phyloP scores from a whole-genome alignment of 2,329 filamentous ascomycete genomes.

The Xylogone sp. region DNA sequence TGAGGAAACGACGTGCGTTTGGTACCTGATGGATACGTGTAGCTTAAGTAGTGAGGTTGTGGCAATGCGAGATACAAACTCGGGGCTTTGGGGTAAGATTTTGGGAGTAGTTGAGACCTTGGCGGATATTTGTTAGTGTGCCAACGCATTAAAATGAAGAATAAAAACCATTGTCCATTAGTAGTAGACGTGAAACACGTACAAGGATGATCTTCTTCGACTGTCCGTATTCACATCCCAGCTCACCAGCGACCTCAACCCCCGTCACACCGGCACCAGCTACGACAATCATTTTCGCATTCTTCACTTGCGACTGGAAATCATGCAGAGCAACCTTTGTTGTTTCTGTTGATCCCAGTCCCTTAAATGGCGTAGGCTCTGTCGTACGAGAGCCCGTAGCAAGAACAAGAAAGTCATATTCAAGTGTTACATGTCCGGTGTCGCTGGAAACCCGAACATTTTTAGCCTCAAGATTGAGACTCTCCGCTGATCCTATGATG shows the following conservation, averaged over 20 bases:
- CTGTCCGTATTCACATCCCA: slow-evolving; percentile 25
- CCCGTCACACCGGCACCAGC: slow-evolving; percentile 31
- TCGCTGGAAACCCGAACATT: slow-evolving; percentile 37
- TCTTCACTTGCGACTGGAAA: slow-evolving; percentile 18
- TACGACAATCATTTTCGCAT: slow-evolving; percentile 25
- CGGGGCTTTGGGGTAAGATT: slow-evolving; percentile 18
- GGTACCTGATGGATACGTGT: slow-evolving; percentile 45
- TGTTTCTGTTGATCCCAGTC: slow-evolving; percentile 35
- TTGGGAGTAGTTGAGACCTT: slow-evolving; percentile 28
- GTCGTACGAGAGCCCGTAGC: slow-evolving; percentile 47
- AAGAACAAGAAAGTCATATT: slow-evolving; percentile 50
- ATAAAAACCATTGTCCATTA: slow-evolving; percentile 12
- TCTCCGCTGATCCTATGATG: slow-evolving; percentile 43
- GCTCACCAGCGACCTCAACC: slow-evolving; percentile 29
- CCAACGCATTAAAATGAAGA: background rate
- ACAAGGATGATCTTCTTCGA: slow-evolving; percentile 24
- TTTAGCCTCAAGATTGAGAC: slow-evolving; percentile 38
- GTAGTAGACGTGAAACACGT: background rate
- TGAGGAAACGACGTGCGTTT: slow-evolving; percentile 37
- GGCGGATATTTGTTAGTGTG: background rate
- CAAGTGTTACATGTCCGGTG: slow-evolving; percentile 25
- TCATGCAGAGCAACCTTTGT: slow-evolving; percentile 17
- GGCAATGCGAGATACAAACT: slow-evolving; percentile 19
- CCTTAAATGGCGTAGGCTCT: slow-evolving; percentile 47
- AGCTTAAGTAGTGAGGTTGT: slow-evolving; percentile 44